Base-by-base conservation (phyloP, 148 eudicot genomes). In the Rheum nobile region DNA sequence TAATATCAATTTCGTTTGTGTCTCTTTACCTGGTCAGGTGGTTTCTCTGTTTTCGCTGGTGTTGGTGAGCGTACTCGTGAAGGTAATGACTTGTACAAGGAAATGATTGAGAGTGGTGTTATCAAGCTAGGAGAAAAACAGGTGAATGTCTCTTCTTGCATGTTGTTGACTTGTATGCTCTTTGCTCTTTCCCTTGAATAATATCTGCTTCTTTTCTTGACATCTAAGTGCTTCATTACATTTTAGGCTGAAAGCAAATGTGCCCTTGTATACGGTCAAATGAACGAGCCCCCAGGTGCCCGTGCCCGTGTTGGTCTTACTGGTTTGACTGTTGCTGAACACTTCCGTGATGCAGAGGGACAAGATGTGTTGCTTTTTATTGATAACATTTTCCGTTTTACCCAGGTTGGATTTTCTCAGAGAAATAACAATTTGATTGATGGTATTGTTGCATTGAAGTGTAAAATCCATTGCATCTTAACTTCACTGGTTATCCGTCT, bases 301-400 rank as follows among this genome's bases (percentile, higher is more conserved):
- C 98, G 97, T 88, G 97, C 97, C 73, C 97, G 97, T 91, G 98
- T 93, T 81, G 98, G 98, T 67, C 95, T 92, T 69, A 92, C 97
- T 72, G 97, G 97, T 67, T 80, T 92, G 86, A 92, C 97, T 77
- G 96, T 90, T 59, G 96, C 92, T 50, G 96, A 90, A 80, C 92
- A 90, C 67, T 90, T 90, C 80, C 84, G 95, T 82, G 98, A 93
- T 78, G 98, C 97, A 75, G 98, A 93, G 74, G 98, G 98, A 48
- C 98, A 93, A 74, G 97, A 93, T 82, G 98, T 91, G 91, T 81
- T 93, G 75, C 98, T 93, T 81, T 93, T 93, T 77, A 91, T 93
- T 79, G 98, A 93, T 81, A 93, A 91, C 86, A 93, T 93, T 83
- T 93, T 93, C 90, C 88, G 98, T 74, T 93, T 93, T 67, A 93